Evolutionary conservation across 805 yeast species (phyloP).

Genomic region (Ogataea nitratoaversa): DNA sequence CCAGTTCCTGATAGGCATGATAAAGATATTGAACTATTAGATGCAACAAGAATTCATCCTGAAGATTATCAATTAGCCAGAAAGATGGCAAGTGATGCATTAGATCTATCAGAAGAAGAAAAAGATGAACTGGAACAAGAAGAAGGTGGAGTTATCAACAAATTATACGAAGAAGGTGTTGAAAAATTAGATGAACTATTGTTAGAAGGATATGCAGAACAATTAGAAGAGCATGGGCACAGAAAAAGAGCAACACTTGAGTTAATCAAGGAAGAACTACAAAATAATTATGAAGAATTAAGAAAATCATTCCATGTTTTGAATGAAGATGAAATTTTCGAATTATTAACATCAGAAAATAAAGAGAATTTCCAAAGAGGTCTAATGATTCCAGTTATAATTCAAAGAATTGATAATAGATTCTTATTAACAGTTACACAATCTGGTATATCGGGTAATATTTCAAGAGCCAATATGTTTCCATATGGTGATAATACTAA

Average conservation of each 20-base stretch:
- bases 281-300: slow-evolving; percentile 82
- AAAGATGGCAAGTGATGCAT: slow-evolving; percentile 97
- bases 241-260: slow-evolving; percentile 75
- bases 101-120: slow-evolving; percentile 94
- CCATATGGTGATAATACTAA: slow-evolving; percentile 47
- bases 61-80: slow-evolving; percentile 95
- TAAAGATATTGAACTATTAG: slow-evolving; percentile 74
- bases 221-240: slow-evolving; percentile 73
- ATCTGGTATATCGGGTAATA: slow-evolving; percentile 45
- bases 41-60: slow-evolving; percentile 95
- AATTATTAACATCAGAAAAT: slow-evolving; percentile 85
- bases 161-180: slow-evolving; percentile 66
- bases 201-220: slow-evolving; percentile 88
- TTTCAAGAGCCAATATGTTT: slow-evolving; percentile 27
- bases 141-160: slow-evolving; percentile 73
- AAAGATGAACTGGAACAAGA: slow-evolving; percentile 67
- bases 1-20: slow-evolving; percentile 55
- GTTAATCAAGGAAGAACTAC: slow-evolving; percentile 81
- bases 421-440: slow-evolving; percentile 42
- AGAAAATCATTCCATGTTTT: slow-evolving; percentile 67
- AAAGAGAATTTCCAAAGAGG: slow-evolving; percentile 64
- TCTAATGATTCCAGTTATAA: slow-evolving; percentile 67
- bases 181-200: slow-evolving; percentile 79
- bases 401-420: slow-evolving; percentile 54
- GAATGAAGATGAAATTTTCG: slow-evolving; percentile 71